Evolutionary conservation across 352 stramenopile genomes (phyloP), one percentile per base, ranked within the genome.

Genomic region (Aphanomyces euteiches): DNA sequence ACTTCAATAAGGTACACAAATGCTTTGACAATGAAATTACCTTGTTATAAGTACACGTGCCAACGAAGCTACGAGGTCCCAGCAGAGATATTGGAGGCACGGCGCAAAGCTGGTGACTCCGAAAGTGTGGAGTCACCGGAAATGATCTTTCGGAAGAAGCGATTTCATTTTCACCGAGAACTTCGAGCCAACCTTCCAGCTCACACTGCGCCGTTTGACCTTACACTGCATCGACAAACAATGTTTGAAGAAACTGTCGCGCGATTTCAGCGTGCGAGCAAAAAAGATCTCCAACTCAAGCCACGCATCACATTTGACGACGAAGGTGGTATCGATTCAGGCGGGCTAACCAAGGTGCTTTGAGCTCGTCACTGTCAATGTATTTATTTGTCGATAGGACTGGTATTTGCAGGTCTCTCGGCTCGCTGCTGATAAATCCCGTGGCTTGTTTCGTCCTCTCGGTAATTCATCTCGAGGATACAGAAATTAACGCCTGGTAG

Each of bases 241-340:
- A 88, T 95, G 74, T 87, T 90, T 28, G 78, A 85, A 21, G 85
- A 92, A 65, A 92, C 87, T 0, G 41, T 89, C 2, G 74, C 65
- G n/a, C 72, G 75, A 8, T 89, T 96, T 38, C 65, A 80, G 17
- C 66, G 77, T 13, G 47, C 90, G 10, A 75, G 66, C 0, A 83
- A 82, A 61, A 47, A 72, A 4, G 83, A 93, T 5, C 47, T 96
- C 45, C 59, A 84, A 7, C 73, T 67, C 1, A 96, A 95, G 63
- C 79, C 87, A 1, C 88, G 90, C 48, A 86, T 96, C 50, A 80
- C 85, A 6, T 96, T 93, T 43, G 75, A 83, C 41, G 84, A 90
- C 40, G 89, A 96, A 74, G 77, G 77, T 21, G 89, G 89, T 21
- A 96, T 96, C 59, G 89, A 96, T 70, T 93, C 84, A 15, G 89